Base-by-base conservation (phyloP, 805 yeast species). In the Candida peoriensis region DNA sequence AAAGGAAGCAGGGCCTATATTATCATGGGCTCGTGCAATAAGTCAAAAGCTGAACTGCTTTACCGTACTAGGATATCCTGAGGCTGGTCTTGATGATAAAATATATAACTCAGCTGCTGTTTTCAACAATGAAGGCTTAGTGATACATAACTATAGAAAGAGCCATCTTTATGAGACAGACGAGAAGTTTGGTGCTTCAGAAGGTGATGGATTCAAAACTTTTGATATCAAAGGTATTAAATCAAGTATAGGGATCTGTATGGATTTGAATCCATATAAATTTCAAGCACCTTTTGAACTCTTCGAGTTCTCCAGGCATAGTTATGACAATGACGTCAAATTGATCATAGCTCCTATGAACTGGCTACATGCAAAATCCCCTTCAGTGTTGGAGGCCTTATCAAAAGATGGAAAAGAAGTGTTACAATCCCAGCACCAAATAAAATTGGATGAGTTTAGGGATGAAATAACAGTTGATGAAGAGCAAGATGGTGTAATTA, bases 241-340 rank as follows among this genome's bases (percentile, higher is more conserved):
- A 23, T 62, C 81, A 2, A 69, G 78, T 22, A 66, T 89, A 36
- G 97, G 96, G 0, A 87, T 89, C 6, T 89, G 97, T 55, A 89
- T 89, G 97, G 97, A 89, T 60, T 57, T 89, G 42, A 88, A 85
- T 54, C 96, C 96, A 0, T 82, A 84, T 55, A 69, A 83, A 53
- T 89, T 89, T 55, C 65, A 73, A 43, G 87, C 95, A 2, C 88
- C 94, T 1, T 88, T 86, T 58, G 64, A 70, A 24, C 68, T 64
- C 18, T 86, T 72, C 52, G 97, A 89, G 56, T 85, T 83, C 57
- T 70, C 89, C 0, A 54, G 58, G 20, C 65, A 66, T 34, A 76
- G 83, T 39, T 52, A 62, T 15, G 47, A 57, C 0, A 67, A 76
- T 28, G 49, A 63, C 9, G 73, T 75, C 0, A 66, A 73, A 22